Conservation (phyloP, 1,284 basidiomycete species). For the Trichosporon sp. region DNA sequence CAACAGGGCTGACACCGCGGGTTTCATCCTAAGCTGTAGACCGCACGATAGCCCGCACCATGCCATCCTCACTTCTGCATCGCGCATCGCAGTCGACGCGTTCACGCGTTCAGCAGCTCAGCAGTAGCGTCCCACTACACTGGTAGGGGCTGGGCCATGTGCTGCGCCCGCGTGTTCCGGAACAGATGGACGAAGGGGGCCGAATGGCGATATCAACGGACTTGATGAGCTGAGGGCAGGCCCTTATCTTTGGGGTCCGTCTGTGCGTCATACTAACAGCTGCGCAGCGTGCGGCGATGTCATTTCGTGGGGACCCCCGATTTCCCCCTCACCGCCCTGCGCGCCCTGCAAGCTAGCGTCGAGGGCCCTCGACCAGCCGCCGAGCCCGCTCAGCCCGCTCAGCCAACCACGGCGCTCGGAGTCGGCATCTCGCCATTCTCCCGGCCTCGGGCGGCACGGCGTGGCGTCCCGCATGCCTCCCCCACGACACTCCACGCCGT, state of each 20-base stretch:
- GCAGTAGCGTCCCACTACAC: not conserved
- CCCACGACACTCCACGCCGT: not conserved
- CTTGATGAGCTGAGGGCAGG: not conserved
- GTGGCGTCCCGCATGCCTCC: not conserved
- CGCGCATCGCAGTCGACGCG: not conserved
- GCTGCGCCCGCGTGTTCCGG: not conserved
- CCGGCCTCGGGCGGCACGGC: not conserved
- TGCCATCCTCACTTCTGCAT: not conserved
- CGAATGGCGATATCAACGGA: not conserved
- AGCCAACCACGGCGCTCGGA: not conserved
- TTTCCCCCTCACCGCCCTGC: not conserved
- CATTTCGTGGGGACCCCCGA: slow-evolving; percentile 14
- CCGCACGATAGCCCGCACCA: not conserved
- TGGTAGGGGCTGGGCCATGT: not conserved
- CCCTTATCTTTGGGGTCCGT: slow-evolving; percentile 8
- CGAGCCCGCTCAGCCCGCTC: not conserved
- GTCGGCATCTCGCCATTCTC: not conserved
- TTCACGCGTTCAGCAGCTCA: not conserved
- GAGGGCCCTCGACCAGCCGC: slow-evolving; percentile 3
- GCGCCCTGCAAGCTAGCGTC: not conserved
- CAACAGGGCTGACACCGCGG: not conserved
- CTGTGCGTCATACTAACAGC: not conserved
- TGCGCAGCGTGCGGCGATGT: not conserved
- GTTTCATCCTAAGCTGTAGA: not conserved
- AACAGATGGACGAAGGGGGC: not conserved